phyloP scores from a whole-genome alignment of 2,329 filamentous ascomycete genomes.

The Huntiella bhutanensis region DNA sequence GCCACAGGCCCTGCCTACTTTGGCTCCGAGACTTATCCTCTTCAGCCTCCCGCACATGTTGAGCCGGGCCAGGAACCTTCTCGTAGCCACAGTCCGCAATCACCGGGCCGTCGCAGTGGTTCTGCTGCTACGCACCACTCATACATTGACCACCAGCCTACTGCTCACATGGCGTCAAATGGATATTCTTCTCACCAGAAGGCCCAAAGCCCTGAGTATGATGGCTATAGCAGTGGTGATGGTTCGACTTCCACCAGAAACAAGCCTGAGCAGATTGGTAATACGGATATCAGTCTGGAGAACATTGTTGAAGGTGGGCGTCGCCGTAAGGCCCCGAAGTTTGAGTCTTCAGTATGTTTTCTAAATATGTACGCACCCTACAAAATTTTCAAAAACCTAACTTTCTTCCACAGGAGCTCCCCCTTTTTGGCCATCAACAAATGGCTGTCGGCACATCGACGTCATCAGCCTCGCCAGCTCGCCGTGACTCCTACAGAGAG shows the following conservation, averaged over 20 bases:
- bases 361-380: neutral
- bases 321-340: constrained; percentile 71
- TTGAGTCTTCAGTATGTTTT: constrained; percentile 80
- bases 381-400: neutral
- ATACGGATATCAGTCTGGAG: constrained; percentile 91
- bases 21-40: constrained; percentile 32
- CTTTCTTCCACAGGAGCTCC: constrained; percentile 54
- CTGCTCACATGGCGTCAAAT: constrained; percentile 23
- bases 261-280: constrained; percentile 65
- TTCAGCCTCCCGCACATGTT: constrained; percentile 30
- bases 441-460: constrained; percentile 91
- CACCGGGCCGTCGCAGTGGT: constrained; percentile 54
- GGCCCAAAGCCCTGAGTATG: constrained; percentile 35
- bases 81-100: constrained; percentile 55
- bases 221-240: constrained; percentile 79
- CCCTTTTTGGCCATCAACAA: constrained; percentile 82
- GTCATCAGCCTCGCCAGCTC: constrained; percentile 84
- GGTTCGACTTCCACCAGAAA: constrained; percentile 56
- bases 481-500: constrained; percentile 55
- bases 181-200: neutral
- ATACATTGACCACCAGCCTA: constrained; percentile 30
- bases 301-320: constrained; percentile 96
- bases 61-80: constrained; percentile 31
- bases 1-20: constrained; percentile 21
- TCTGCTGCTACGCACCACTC: constrained; percentile 40